These are phyloP conservation scores for Capsicum pubescens DNA, from an alignment of 257 asterid genomes.

Conservation along the genomic window DNA sequence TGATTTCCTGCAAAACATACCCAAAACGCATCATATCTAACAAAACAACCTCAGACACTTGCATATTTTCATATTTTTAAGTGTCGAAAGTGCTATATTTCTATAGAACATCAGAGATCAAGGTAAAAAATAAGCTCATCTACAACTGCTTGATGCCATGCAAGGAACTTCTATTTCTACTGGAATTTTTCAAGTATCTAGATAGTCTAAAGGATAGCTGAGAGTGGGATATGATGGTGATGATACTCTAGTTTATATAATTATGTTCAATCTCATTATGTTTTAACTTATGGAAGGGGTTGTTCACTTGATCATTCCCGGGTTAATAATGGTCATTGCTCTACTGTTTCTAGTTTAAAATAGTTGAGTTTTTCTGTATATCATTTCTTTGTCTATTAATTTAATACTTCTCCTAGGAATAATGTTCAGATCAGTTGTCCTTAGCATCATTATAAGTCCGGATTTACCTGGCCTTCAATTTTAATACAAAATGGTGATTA, in stretches of 20 bases:
- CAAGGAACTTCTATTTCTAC: background rate
- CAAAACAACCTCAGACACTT: no score
- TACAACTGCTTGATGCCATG: no score
- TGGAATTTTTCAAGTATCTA: conserved; percentile 7
- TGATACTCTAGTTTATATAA: background rate
- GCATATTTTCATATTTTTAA: no score
- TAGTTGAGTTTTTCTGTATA: background rate
- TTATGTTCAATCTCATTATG: conserved; percentile 17
- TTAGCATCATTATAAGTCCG: background rate
- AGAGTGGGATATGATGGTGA: background rate
- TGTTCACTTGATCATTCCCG: conserved; percentile 22
- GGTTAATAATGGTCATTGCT: background rate
- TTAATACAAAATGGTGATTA: background rate
- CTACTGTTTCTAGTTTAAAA: background rate
- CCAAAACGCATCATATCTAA: no score
- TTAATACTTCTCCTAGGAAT: background rate
- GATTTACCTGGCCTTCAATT: background rate
- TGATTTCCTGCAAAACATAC: no score
- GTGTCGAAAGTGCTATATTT: no score
- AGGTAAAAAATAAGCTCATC: no score
- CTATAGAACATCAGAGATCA: no score
- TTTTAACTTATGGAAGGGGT: conserved; percentile 19
- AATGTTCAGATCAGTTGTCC: background rate
- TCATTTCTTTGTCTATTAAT: background rate
- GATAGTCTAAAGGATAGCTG: background rate